These are phyloP conservation scores for Fragaria vesca DNA, from an alignment of 306 rosid genomes.

Conservation along the genomic window DNA sequence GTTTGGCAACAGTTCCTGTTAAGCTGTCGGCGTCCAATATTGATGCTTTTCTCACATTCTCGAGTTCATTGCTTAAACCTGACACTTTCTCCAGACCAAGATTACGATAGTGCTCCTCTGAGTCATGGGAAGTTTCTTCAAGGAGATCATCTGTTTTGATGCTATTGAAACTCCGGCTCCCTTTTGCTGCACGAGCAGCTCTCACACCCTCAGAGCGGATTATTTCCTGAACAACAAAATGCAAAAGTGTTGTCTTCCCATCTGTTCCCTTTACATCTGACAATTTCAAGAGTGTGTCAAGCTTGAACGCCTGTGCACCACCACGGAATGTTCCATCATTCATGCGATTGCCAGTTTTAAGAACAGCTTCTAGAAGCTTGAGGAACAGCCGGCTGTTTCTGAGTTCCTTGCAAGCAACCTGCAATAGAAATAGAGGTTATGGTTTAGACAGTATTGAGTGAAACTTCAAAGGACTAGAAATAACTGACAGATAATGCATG, in stretches of 20 bases:
- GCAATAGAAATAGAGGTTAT: constrained; percentile 28
- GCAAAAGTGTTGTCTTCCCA: constrained; percentile 91
- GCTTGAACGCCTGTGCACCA: constrained; percentile 92
- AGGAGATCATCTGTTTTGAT: constrained; percentile 58
- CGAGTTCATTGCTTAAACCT: constrained; percentile 65
- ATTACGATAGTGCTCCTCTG: constrained; percentile 60
- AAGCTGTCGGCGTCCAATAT: constrained; percentile 71
- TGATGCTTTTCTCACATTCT: constrained; percentile 83
- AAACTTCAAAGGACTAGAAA: constrained; percentile 4
- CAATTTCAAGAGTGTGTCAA: constrained; percentile 82
- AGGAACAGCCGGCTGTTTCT: constrained; percentile 84
- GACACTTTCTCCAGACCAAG: constrained; percentile 81
- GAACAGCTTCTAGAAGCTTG: constrained; percentile 98
- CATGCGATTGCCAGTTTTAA: constrained; percentile 98
- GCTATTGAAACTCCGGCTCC: constrained; percentile 58
- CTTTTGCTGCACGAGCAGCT: constrained; percentile 54
- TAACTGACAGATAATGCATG: not conserved
- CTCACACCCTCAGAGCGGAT: constrained; percentile 86
- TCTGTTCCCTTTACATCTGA: constrained; percentile 93
- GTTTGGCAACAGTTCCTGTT: constrained; percentile 73
- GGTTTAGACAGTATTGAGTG: constrained; percentile 21
- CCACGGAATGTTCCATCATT: constrained; percentile 95
- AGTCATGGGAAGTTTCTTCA: constrained; percentile 39
- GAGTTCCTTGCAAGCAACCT: constrained; percentile 88
- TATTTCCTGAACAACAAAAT: constrained; percentile 91